Percentiles rank a stretch among this genome's conserved stretches.
Evolutionary conservation across 805 yeast genomes (phyloP).

Genomic region (Zygosaccharomyces rouxii): DNA sequence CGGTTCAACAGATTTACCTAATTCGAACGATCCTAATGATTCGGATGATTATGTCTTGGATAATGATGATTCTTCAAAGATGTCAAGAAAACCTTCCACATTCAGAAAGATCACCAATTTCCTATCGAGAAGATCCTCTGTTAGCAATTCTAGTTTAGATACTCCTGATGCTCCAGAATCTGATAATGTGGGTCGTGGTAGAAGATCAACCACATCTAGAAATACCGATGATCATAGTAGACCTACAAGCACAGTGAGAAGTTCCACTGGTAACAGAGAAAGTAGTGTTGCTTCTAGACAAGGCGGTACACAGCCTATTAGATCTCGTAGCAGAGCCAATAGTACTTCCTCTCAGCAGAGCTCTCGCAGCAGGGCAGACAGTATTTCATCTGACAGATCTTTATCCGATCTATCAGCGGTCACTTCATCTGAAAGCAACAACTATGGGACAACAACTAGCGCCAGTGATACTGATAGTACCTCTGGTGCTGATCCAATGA

Average conservation of each 20-base stretch:
- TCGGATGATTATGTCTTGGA: slow-evolving; percentile 15
- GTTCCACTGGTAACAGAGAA: background rate
- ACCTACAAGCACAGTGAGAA: background rate
- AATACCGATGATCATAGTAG: background rate
- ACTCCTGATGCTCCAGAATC: background rate
- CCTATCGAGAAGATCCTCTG: slow-evolving; percentile 21
- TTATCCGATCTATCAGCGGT: slow-evolving; percentile 8
- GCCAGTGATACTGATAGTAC: slow-evolving; percentile 18
- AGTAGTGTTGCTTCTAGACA: background rate
- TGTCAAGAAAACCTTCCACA: slow-evolving; percentile 19
- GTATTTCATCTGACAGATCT: slow-evolving; percentile 17
- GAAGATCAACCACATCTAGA: background rate
- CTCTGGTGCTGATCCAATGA: slow-evolving; percentile 12
- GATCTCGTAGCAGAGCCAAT: slow-evolving; percentile 10
- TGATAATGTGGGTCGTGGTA: slow-evolving; percentile 1
- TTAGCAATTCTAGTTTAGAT: slow-evolving; percentile 5
- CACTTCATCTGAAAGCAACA: slow-evolving; percentile 10
- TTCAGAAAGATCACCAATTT: slow-evolving; percentile 21
- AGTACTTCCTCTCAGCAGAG: slow-evolving; percentile 1
- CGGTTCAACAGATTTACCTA: background rate
- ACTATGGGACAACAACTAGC: slow-evolving; percentile 17
- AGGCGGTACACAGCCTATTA: too few relatives aligned
- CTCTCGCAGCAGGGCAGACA: slow-evolving; percentile 13
- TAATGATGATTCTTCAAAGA: slow-evolving; percentile 11
- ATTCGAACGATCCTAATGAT: slow-evolving; percentile 8